Percentiles rank a stretch among this genome's conserved stretches.
Conservation (phyloP, 2,329 filamentous ascomycete species). For the Pestalotiopsis sp. region DNA sequence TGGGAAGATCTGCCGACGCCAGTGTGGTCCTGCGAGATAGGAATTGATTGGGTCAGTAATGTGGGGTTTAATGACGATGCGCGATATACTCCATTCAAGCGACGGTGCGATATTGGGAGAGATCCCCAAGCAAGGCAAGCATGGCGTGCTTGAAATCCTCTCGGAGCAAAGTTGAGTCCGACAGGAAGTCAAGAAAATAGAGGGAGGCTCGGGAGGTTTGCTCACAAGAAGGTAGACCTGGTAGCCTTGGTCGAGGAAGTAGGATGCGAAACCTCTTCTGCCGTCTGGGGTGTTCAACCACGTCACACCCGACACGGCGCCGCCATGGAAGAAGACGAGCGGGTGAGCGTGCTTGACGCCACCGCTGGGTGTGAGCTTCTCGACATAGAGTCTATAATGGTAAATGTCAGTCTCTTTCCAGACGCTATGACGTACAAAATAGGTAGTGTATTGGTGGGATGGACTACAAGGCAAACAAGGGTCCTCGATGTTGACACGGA, state of each 20-base stretch:
- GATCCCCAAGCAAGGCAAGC: not conserved
- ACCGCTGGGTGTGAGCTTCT: conserved; percentile 32
- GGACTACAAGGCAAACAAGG: not conserved
- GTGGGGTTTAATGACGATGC: not conserved
- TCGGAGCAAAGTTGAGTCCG: not conserved
- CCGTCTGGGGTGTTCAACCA: conserved; percentile 44
- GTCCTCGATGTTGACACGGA: not conserved
- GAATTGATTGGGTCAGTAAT: not conserved
- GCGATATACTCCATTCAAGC: not conserved
- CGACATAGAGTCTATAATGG: conserved; percentile 28
- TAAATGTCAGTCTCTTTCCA: not conserved
- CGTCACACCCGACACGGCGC: conserved; percentile 32
- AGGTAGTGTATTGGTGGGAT: not conserved
- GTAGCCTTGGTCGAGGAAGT: conserved; percentile 42
- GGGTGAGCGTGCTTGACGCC: conserved; percentile 25
- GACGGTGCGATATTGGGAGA: not conserved
- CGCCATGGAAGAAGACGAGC: conserved; percentile 35
- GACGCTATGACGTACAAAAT: conserved; percentile 2
- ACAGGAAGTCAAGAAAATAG: too few relatives aligned
- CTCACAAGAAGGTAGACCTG: conserved; percentile 38
- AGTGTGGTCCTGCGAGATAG: conserved; percentile 33
- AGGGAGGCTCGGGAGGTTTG: not conserved
- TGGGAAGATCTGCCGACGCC: conserved; percentile 35
- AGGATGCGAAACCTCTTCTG: conserved; percentile 43
- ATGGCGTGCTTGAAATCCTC: not conserved